A percentile compares a stretch with the other conserved stretches of the same genome.
Evolutionary conservation across 768 basidiomycete species (phyloP).

Genomic region (Mrakia hoshinonis): DNA sequence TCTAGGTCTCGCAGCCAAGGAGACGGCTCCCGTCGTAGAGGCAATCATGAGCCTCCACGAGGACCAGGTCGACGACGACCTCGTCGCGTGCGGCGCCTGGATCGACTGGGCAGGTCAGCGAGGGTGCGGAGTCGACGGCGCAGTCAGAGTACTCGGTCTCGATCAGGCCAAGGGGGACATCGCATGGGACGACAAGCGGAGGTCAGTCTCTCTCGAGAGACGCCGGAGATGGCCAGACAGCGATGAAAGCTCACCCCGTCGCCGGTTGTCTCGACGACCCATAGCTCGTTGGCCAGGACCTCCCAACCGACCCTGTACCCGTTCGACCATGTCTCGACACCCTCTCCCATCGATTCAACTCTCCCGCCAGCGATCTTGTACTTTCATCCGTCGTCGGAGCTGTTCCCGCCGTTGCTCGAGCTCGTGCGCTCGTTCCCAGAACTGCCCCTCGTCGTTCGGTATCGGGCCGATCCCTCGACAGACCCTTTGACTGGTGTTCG

Average conservation of each 20-base stretch:
- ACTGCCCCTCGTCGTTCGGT: slow-evolving; percentile 37
- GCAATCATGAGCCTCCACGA: slow-evolving; percentile 62
- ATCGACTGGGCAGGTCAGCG: slow-evolving; percentile 73
- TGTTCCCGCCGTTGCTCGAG: slow-evolving; percentile 59
- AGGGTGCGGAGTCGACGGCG: slow-evolving; percentile 46
- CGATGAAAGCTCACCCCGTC: slow-evolving; percentile 44
- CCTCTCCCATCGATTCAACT: slow-evolving; percentile 44
- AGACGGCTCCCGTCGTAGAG: slow-evolving; percentile 68
- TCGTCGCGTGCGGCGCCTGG: slow-evolving; percentile 47
- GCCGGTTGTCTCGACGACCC: slow-evolving; percentile 31
- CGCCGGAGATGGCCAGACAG: slow-evolving; percentile 33
- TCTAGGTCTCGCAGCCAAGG: slow-evolving; percentile 66
- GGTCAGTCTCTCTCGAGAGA: slow-evolving; percentile 26
- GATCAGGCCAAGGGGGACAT: slow-evolving; percentile 36
- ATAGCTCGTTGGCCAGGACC: neutral
- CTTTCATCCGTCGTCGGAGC: slow-evolving; percentile 56
- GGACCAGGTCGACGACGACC: slow-evolving; percentile 46
- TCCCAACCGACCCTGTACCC: slow-evolving; percentile 46
- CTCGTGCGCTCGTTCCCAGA: slow-evolving; percentile 53
- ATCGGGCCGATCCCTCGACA: slow-evolving; percentile 21
- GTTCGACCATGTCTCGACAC: slow-evolving; percentile 62
- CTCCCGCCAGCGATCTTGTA: slow-evolving; percentile 61
- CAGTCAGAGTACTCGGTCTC: slow-evolving; percentile 27
- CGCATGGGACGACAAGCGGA: slow-evolving; percentile 35
- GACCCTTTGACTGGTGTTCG: neutral